Evolutionary conservation across 192 early-diverging fungal species (phyloP).

Genomic region (Backusella sp.): DNA sequence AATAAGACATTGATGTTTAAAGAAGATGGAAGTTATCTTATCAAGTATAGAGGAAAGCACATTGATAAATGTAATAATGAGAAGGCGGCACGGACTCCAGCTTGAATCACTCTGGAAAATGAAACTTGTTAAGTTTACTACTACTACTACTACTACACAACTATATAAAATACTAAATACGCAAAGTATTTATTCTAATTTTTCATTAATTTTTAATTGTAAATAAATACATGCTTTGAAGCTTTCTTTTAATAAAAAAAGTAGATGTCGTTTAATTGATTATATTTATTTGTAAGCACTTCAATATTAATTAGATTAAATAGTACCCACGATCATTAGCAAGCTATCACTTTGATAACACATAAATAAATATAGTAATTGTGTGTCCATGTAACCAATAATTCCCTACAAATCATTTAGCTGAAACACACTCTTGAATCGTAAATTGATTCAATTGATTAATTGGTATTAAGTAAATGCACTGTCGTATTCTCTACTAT

Average conservation of each 20-base stretch:
- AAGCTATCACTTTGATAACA: background rate
- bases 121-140: background rate
- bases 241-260: background rate
- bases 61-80: constrained; percentile 45
- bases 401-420: background rate
- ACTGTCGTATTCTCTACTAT: too few relatives aligned
- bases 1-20: constrained; percentile 57
- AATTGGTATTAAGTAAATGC: too few relatives aligned
- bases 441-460: too few relatives aligned
- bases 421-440: too few relatives aligned
- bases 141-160: too few relatives aligned
- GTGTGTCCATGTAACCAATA: background rate
- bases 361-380: background rate
- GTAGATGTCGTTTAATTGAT: background rate
- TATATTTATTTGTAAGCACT: background rate
- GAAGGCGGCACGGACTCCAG: constrained; percentile 12
- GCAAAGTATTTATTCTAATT: background rate
- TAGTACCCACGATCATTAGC: background rate
- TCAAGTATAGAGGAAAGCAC: constrained; percentile 55
- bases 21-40: constrained; percentile 49
- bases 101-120: background rate
- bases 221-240: background rate
- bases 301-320: background rate
- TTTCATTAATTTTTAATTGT: background rate
- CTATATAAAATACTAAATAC: background rate